Evolutionary conservation across 1,139 yeast genomes (phyloP), one percentile per base, ranked within the genome.

Genomic region (Lodderomyces pseudojiufengensis): DNA sequence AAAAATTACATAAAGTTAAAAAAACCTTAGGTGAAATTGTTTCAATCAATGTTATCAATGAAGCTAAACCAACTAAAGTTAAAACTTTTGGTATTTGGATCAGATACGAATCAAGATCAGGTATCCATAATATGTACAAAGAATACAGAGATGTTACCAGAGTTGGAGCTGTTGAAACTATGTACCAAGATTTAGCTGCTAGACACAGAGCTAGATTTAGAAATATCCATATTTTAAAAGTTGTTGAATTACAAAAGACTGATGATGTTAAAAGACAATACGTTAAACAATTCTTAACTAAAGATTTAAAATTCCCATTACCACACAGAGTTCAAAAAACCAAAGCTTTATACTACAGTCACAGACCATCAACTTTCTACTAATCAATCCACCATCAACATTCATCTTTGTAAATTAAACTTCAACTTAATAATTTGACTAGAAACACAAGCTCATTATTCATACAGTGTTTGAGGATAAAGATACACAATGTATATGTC

Each of bases 191-290:
- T 76, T 85, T 92, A 84, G 99, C 99, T 75, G 97, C 98, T 59
- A 92, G 98, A 80, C 99, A 92, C 95, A 88, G 98, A 84, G 94
- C 98, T 67, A 88, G 99, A 82, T 92, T 92, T 82, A 87, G 98
- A 84, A 84, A 92, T 59, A 86, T 92, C 74, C 98, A 92, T 87
- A 87, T 84, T 72, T 80, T 84, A 70, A 92, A 92, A 88, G 97
- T 92, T 70, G 97, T 90, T 69, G 97, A 92, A 79, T 82, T 92
- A 65, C 95, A 84, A 75, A 90, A 87, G 84, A 80, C 94, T 57
- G 95, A 85, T 51, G 98, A 92, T 63, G 96, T 92, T 71, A 92
- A 87, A 92, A 88, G 99, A 78, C 97, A 87, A 76, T 90, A 92
- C 94, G 82, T 88, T 70, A 90, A 81, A 78, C 98, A 94, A 81